Base-by-base conservation (phyloP, 2,329 filamentous ascomycete species). In the Setomelanomma holmii region DNA sequence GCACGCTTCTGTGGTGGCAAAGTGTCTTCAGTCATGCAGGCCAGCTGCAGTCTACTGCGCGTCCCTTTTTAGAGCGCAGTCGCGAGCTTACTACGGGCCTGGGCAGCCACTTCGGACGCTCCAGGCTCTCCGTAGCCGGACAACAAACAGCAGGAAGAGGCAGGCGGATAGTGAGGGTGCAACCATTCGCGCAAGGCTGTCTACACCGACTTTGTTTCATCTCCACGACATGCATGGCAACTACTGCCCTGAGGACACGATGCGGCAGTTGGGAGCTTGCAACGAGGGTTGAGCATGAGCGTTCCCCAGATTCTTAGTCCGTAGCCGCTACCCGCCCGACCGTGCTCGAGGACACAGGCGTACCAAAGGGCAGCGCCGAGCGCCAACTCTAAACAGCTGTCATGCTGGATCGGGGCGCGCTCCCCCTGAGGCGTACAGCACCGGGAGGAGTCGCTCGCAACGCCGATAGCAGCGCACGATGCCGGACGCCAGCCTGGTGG, bases 161-260 rank as follows among this genome's bases (percentile, higher is more conserved):
- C 55, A 43, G 55, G 49, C 56, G 54, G 45, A 45, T 57, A 23
- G 20, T 34, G 49, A 30, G 33, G 41, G 40, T 43, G 51, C 47
- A 43, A 56, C 55, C 51, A 54, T 61, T 63, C 59, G 64, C 45
- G 55, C 56, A 47, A 54, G 43, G 53, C 53, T 45, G 51, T 48
- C 45, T 55, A 67, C 62, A 68, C 63, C 64, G 66, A 68, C 67
- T 63, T 61, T 67, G 58, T 66, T 66, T 68, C 63, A 64, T 66
- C 51, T 69, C 64, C 55, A 64, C 52, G 27, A 54, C 45, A 54
- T 22, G 19, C 39, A 30, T 42, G 39, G 49, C 45, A 47, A 54
- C 62, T 62, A 68, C 47, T 67, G 52, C 53, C 16, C 22, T 44
- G 45, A 51, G 44, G 66, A 61, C 67, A 67, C 64, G 68, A 66